Percentiles rank a stretch among this genome's conserved stretches.
Conservation (phyloP, 352 stramenopile species). For the Globisporangium ultimum region DNA sequence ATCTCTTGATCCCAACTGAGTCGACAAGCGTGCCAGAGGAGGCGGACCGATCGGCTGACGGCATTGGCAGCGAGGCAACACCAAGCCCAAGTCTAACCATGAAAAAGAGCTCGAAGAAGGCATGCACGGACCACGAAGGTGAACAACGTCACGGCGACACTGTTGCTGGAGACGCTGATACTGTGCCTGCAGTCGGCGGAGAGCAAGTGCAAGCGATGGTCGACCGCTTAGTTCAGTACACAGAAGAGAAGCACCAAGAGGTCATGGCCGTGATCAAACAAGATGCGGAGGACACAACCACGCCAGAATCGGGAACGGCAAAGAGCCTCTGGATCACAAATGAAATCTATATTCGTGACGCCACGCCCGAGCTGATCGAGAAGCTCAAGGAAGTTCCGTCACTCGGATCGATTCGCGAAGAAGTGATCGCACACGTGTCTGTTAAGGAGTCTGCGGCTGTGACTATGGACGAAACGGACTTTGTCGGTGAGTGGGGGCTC, state of each 20-base stretch:
- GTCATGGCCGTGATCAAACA: constrained; percentile 24
- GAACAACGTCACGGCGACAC: constrained; percentile 1
- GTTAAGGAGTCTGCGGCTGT: constrained; percentile 7
- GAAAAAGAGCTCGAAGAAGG: constrained; percentile 3
- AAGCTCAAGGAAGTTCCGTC: constrained; percentile 25
- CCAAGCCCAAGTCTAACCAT: background rate
- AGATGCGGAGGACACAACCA: constrained; percentile 11
- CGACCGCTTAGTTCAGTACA: constrained; percentile 22
- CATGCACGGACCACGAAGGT: constrained; percentile 6
- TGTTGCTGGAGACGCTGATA: background rate
- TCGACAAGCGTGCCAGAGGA: background rate
- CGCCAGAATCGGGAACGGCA: constrained; percentile 1
- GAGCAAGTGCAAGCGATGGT: constrained; percentile 27
- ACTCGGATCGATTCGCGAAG: constrained; percentile 26
- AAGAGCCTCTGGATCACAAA: constrained; percentile 58
- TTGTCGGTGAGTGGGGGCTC: constrained; percentile 34
- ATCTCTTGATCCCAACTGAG: constrained; percentile 10
- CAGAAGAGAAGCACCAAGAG: constrained; percentile 23
- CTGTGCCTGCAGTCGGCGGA: constrained; percentile 12
- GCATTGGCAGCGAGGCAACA: background rate
- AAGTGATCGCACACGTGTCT: constrained; percentile 19
- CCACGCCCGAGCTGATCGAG: constrained; percentile 29
- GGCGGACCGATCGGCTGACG: background rate
- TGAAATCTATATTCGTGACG: constrained; percentile 31
- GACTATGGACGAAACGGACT: constrained; percentile 14